Evolutionary conservation across 2,329 filamentous ascomycete genomes (phyloP).

Genomic region (Fusarium palustre): DNA sequence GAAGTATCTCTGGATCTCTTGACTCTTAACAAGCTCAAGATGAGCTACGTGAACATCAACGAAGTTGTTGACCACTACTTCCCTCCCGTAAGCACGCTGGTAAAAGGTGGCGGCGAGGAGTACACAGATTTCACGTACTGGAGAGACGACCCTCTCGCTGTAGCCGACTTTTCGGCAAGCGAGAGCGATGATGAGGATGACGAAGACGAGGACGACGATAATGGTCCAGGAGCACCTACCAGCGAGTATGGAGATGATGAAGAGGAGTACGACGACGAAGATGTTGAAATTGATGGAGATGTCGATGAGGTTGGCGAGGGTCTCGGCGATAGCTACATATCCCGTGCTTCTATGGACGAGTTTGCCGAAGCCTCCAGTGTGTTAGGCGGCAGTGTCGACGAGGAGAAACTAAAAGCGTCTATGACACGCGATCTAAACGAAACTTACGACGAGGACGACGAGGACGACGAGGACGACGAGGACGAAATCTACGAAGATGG

Average conservation of each 20-base stretch:
- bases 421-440: slow-evolving; percentile 57
- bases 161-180: slow-evolving; percentile 89
- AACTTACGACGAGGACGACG: slow-evolving; percentile 51
- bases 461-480: slow-evolving; percentile 59
- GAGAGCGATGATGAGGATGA: slow-evolving; percentile 70
- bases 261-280: slow-evolving; percentile 60
- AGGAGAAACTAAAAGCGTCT: slow-evolving; percentile 57
- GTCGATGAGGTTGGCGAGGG: slow-evolving; percentile 56
- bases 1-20: slow-evolving; percentile 93
- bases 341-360: slow-evolving; percentile 51
- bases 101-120: slow-evolving; percentile 90
- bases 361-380: slow-evolving; percentile 58
- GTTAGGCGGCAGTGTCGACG: slow-evolving; percentile 58
- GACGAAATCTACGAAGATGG: slow-evolving; percentile 54
- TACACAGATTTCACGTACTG: slow-evolving; percentile 99
- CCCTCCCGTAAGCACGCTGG: slow-evolving; percentile 86
- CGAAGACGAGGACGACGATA: slow-evolving; percentile 58
- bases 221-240: slow-evolving; percentile 65
- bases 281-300: slow-evolving; percentile 56
- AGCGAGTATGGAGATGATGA: slow-evolving; percentile 59
- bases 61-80: slow-evolving; percentile 99
- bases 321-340: slow-evolving; percentile 49
- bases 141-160: slow-evolving; percentile 84
- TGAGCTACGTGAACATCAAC: slow-evolving; percentile 96
- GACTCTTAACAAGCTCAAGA: slow-evolving; percentile 92